phyloP scores from a whole-genome alignment of 371 early-diverging fungal species.

The Actinomortierella wolfii region DNA sequence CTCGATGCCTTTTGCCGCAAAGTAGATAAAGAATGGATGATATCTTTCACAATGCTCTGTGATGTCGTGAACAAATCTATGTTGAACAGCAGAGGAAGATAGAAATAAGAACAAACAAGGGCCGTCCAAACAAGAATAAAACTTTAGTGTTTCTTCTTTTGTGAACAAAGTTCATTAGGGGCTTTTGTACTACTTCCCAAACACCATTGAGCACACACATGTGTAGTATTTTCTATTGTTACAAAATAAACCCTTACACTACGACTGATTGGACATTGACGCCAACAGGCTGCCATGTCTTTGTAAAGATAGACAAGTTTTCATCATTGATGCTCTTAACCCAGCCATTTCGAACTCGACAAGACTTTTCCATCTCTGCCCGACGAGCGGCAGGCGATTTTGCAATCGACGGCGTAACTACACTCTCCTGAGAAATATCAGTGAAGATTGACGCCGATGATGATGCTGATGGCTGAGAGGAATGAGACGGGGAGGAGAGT shows the following conservation, averaged over 20 bases:
- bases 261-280: conserved; percentile 14
- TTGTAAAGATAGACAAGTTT: conserved; percentile 28
- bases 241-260: too few species aligned
- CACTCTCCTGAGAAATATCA: not conserved
- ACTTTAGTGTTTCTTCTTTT: too few species aligned
- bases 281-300: conserved; percentile 27
- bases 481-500: conserved; percentile 3
- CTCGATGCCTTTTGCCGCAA: conserved; percentile 33
- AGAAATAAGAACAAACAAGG: not conserved
- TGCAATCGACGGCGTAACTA: not conserved
- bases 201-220: too few species aligned
- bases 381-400: not conserved
- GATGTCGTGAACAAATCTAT: conserved; percentile 35
- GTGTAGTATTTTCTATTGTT: too few species aligned
- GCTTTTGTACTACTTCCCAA: too few species aligned
- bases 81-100: not conserved
- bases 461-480: not conserved
- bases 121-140: too few species aligned
- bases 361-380: conserved; percentile 14
- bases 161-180: too few species aligned
- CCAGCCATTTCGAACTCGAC: conserved; percentile 26
- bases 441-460: not conserved
- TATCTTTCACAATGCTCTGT: conserved; percentile 37
- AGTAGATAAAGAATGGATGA: conserved; percentile 20
- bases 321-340: conserved; percentile 21